phyloP scores from a whole-genome alignment of 805 yeast species.

The Suhomyces sp. region DNA sequence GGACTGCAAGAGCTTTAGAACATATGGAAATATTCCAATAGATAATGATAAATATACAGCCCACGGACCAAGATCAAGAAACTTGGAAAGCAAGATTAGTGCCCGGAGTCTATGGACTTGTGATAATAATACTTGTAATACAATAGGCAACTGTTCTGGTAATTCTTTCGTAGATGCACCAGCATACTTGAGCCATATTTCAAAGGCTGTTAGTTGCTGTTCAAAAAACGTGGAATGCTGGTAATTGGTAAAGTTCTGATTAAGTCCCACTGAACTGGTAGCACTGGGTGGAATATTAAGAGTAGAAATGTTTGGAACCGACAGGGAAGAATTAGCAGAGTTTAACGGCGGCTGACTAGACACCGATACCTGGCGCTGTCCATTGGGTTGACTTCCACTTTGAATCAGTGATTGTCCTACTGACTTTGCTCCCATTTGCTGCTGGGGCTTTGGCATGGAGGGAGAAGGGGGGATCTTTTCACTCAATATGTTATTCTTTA shows the following conservation, averaged over 20 bases:
- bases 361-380: neutral
- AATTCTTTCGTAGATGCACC: constrained; percentile 81
- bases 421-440: neutral
- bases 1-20: constrained; percentile 80
- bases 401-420: neutral
- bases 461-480: constrained; percentile 2
- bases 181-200: constrained; percentile 85
- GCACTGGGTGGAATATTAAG: neutral
- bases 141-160: constrained; percentile 94
- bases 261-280: constrained; percentile 6
- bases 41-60: constrained; percentile 91
- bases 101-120: constrained; percentile 94
- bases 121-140: constrained; percentile 84
- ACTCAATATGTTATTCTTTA: constrained; percentile 34
- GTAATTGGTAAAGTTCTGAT: constrained; percentile 45
- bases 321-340: neutral
- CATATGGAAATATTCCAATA: constrained; percentile 95
- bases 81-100: constrained; percentile 73
- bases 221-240: constrained; percentile 94
- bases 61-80: constrained; percentile 95
- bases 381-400: neutral
- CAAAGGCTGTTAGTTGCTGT: constrained; percentile 94
- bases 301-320: neutral
- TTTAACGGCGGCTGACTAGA: neutral
- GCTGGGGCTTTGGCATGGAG: constrained; percentile 2